Percentiles rank a stretch among this genome's conserved stretches.
Evolutionary conservation across 768 basidiomycete species (phyloP).

Genomic region (Termitomyces sp.): DNA sequence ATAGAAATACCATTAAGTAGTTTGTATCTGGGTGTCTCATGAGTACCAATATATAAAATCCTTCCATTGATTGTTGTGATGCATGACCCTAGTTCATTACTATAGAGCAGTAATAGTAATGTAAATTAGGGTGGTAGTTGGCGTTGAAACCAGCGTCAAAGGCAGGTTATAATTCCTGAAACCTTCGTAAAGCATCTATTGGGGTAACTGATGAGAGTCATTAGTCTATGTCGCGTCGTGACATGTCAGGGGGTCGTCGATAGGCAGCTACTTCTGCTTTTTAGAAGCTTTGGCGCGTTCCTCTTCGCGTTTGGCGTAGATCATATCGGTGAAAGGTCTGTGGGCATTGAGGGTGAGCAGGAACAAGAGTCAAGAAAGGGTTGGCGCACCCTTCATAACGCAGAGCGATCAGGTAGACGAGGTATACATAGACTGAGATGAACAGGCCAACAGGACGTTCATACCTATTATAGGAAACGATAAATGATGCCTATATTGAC

Average conservation of each 20-base stretch:
- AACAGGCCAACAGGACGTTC: slow-evolving; percentile 81
- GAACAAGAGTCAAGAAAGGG: background rate
- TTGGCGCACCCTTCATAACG: slow-evolving; percentile 80
- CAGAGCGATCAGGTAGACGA: slow-evolving; percentile 80
- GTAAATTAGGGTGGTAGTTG: slow-evolving; percentile 7
- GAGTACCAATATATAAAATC: background rate
- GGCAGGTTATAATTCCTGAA: background rate
- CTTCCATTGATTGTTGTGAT: background rate
- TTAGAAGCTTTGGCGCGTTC: slow-evolving; percentile 15
- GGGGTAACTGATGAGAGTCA: slow-evolving; percentile 17
- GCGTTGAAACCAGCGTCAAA: slow-evolving; percentile 19
- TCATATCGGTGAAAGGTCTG: slow-evolving; percentile 80
- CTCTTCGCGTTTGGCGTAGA: slow-evolving; percentile 57
- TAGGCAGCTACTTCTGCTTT: slow-evolving; percentile 12
- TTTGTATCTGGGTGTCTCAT: background rate
- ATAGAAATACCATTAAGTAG: too few species aligned
- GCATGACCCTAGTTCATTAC: slow-evolving; percentile 3
- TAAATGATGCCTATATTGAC: background rate
- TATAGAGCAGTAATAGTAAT: background rate
- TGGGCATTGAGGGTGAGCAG: background rate
- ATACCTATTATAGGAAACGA: slow-evolving; percentile 44
- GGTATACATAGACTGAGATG: slow-evolving; percentile 75
- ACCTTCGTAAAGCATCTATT: slow-evolving; percentile 4
- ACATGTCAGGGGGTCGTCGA: background rate
- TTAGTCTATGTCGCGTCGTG: slow-evolving; percentile 6